Evolutionary conservation across 1,284 basidiomycete genomes (phyloP).

Genomic region (Trichosporon sp.): DNA sequence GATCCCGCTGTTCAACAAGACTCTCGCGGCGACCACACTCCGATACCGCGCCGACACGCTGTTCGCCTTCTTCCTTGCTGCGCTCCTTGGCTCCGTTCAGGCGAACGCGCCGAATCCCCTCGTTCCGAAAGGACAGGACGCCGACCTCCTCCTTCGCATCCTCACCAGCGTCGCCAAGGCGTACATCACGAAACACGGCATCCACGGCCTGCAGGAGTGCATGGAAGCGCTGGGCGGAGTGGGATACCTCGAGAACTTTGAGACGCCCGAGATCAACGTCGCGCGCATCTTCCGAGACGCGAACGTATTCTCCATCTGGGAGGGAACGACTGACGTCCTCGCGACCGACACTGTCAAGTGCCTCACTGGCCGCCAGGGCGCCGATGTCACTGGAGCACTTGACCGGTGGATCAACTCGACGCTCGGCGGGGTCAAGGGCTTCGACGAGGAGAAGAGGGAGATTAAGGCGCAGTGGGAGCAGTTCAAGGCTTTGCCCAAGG

Average conservation of each 20-base stretch:
- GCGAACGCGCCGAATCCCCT: slow-evolving; percentile 44
- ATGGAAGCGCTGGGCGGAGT: slow-evolving; percentile 71
- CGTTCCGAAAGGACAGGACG: slow-evolving; percentile 40
- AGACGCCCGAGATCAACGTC: slow-evolving; percentile 49
- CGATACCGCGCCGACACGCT: slow-evolving; percentile 63
- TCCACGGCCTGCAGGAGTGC: slow-evolving; percentile 62
- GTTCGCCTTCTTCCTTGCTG: slow-evolving; percentile 57
- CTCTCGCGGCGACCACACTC: slow-evolving; percentile 58
- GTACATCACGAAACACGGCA: slow-evolving; percentile 62
- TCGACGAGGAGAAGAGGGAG: slow-evolving; percentile 3
- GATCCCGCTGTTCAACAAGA: slow-evolving; percentile 51
- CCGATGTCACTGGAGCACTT: neutral
- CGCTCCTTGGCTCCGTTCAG: slow-evolving; percentile 61
- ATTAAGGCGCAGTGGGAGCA: neutral
- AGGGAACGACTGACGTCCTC: slow-evolving; percentile 55
- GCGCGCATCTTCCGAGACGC: slow-evolving; percentile 56
- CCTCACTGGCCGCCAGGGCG: slow-evolving; percentile 6
- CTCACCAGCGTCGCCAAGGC: slow-evolving; percentile 67
- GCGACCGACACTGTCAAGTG: slow-evolving; percentile 21
- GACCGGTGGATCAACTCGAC: slow-evolving; percentile 6
- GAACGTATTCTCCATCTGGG: slow-evolving; percentile 75
- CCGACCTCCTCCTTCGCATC: slow-evolving; percentile 57
- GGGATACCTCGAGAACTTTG: slow-evolving; percentile 76
- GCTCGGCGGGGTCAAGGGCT: neutral
- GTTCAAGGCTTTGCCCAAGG: neutral